Percentiles rank a stretch among this genome's conserved stretches.
Conservation (phyloP, 495 filamentous ascomycete genomes). For the Halenospora varia region DNA sequence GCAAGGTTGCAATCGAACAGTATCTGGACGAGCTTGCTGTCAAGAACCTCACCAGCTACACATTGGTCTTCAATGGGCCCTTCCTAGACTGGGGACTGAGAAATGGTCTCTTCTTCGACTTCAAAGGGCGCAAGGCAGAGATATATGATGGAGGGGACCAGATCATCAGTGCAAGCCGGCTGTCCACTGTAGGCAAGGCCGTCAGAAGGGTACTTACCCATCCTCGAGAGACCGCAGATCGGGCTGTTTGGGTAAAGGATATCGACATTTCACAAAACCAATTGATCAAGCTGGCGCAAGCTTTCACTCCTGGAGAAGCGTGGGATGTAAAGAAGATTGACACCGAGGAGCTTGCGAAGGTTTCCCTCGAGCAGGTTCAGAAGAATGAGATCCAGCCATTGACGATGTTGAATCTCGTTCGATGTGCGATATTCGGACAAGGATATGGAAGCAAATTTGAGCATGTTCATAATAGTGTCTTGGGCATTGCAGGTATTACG, state of each 20-base stretch:
- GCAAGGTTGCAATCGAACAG: constrained; percentile 39
- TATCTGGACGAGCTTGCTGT: constrained; percentile 37
- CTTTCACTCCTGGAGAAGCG: constrained; percentile 32
- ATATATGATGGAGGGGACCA: constrained; percentile 43
- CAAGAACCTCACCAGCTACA: constrained; percentile 39
- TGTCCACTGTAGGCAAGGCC: constrained; percentile 36
- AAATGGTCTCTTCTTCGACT: constrained; percentile 33
- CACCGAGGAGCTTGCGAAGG: constrained; percentile 6
- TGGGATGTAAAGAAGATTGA: constrained; percentile 32
- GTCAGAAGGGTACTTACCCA: constrained; percentile 38
- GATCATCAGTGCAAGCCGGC: constrained; percentile 35
- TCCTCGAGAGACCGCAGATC: constrained; percentile 44
- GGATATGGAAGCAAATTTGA: constrained; percentile 13
- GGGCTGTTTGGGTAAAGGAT: constrained; percentile 37
- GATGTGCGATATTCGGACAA: constrained; percentile 3
- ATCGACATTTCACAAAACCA: constrained; percentile 37
- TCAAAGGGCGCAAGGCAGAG: constrained; percentile 28
- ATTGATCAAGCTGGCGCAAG: constrained; percentile 34
- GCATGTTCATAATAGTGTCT: constrained; percentile 11
- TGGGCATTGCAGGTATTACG: constrained; percentile 15
- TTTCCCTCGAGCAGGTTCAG: constrained; percentile 1
- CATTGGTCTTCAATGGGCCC: constrained; percentile 35
- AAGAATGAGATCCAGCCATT: neutral
- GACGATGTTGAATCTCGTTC: constrained; percentile 2
- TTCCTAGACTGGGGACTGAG: constrained; percentile 46